Base-by-base conservation (phyloP, 768 basidiomycete species). In the Coprinopsis strossmayeri region DNA sequence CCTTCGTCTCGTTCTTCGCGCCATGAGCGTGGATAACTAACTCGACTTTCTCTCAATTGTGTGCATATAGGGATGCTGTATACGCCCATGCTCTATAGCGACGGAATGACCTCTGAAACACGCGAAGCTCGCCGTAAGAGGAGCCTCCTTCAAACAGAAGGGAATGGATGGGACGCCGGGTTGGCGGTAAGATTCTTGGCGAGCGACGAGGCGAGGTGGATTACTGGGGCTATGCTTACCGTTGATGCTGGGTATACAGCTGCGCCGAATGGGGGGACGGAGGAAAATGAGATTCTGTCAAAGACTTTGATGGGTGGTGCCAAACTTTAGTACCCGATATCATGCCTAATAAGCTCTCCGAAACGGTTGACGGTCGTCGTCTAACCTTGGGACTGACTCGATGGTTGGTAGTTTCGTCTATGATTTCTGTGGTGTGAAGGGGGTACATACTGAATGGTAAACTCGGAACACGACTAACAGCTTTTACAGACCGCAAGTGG, bases 121-220 rank as follows among this genome's bases (percentile, higher is more conserved):
- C 64, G 71, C 10, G 65, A 72, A 24, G 64, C 60, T 3, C 63
- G 69, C 7, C 57, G 64, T 10, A 60, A 65, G 23, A 56, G 65
- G 11, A 71, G 66, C 41, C 60, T 73, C 4, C 53, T 73, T 2
- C 58, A 67, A 32, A 70, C 68, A 3, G 71, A 73, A 52, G 71
- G 70, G 13, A 71, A 71, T 52, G 71, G 64, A 3, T 73, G 71
- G 71, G 69, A 73, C 47, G 56, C 61, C 10, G 71, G 69, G 12
- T 61, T 66, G 34, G 69, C 69, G 17, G 64, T 64, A 13, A 55
- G 70, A 18, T 73, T 71, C 52, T 49, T 73, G 40, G 70, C 66
- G 0, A 68, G 69, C 25, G 69, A 71, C 35, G 64, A 72, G 43
- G 68, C 71, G 20, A 59, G 70, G 18, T 73, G 71, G 71, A 69